Evolutionary conservation across 169 alveolate genomes (phyloP).

Genomic region (Cryptosporidium sp.): DNA sequence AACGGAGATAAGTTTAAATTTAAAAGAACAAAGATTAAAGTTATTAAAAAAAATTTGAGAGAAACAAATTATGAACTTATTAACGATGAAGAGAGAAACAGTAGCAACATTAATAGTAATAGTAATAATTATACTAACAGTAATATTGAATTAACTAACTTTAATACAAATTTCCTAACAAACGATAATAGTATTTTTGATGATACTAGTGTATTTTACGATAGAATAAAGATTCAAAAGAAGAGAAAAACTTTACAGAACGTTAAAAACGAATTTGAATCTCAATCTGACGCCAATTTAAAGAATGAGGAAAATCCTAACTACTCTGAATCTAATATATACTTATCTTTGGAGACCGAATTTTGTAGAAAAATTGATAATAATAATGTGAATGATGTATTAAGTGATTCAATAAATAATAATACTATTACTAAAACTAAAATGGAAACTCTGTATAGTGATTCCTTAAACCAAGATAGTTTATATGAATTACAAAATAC

Average conservation of each 20-base stretch:
- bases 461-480: background rate
- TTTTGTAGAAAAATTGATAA: slow-evolving; percentile 29
- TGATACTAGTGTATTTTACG: slow-evolving; percentile 16
- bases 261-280: slow-evolving; percentile 5
- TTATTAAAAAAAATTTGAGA: slow-evolving; percentile 9
- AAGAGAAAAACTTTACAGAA: slow-evolving; percentile 14
- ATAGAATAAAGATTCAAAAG: slow-evolving; percentile 20
- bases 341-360: slow-evolving; percentile 54
- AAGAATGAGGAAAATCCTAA: background rate
- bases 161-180: slow-evolving; percentile 23
- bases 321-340: background rate
- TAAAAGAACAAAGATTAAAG: slow-evolving; percentile 39
- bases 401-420: background rate
- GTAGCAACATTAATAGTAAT: background rate
- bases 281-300: too few relatives aligned
- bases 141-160: slow-evolving; percentile 1
- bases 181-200: slow-evolving; percentile 35
- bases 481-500: background rate
- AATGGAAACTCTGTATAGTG: background rate
- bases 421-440: background rate
- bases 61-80: background rate
- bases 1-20: background rate
- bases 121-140: too few relatives aligned
- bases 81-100: slow-evolving; percentile 6
- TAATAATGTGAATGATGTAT: background rate